phyloP scores from a whole-genome alignment of 257 asterid species.

The Rauvolfia tetraphylla region DNA sequence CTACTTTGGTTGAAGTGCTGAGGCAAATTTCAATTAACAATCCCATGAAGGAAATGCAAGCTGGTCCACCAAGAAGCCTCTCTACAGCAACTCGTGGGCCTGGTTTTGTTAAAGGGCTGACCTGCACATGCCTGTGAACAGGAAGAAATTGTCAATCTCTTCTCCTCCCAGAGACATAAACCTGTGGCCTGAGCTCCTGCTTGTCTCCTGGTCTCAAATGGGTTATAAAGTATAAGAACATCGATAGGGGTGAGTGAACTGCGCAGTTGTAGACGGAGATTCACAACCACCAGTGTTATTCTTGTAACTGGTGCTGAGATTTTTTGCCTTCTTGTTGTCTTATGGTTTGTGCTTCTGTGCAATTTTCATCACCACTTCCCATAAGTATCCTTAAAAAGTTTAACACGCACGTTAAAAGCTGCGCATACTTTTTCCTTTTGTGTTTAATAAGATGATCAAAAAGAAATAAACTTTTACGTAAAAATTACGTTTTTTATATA shows the following conservation, averaged over 20 bases:
- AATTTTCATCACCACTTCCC: neutral
- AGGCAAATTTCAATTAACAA: neutral
- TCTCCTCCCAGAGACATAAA: neutral
- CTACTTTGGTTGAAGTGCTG: neutral
- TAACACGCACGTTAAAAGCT: neutral
- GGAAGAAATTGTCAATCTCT: neutral
- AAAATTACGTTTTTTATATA: too few relatives aligned
- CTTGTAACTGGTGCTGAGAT: neutral
- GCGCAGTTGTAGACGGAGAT: neutral
- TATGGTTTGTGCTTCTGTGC: neutral
- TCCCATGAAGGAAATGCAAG: too few relatives aligned
- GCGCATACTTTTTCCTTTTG: too few relatives aligned
- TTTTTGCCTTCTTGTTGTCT: neutral
- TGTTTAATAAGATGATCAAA: too few relatives aligned
- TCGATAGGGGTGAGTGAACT: neutral
- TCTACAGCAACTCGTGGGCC: slow-evolving; percentile 8
- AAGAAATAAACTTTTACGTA: too few relatives aligned
- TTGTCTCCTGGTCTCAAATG: neutral
- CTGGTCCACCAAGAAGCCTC: neutral
- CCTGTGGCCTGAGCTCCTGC: neutral
- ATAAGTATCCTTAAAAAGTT: neutral
- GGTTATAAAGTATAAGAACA: neutral
- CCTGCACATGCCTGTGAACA: slow-evolving; percentile 1
- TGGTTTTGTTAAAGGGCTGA: neutral
- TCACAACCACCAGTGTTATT: slow-evolving; percentile 1